Evolutionary conservation across 345 rosid genomes (phyloP).

Genomic region (Citrus trifoliata): DNA sequence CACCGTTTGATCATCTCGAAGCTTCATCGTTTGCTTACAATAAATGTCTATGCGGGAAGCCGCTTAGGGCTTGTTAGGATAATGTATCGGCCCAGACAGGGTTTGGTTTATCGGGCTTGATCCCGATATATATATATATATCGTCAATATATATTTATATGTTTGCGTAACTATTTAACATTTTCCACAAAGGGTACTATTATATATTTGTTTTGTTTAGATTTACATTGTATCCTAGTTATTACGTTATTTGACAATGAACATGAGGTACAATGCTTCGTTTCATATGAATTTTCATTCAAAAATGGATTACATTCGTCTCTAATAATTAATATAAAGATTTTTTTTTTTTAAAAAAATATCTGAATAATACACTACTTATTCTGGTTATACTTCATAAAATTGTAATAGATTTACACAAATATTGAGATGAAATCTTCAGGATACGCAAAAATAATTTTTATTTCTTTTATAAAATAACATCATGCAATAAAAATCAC

Average conservation of each 20-base stretch:
- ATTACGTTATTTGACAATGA: no score
- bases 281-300: neutral
- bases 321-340: no score
- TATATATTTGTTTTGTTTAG: neutral
- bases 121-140: neutral
- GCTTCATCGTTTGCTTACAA: slow-evolving; percentile 68
- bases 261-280: neutral
- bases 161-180: neutral
- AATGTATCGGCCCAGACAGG: neutral
- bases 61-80: slow-evolving; percentile 48
- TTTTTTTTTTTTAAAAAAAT: no score
- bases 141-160: neutral
- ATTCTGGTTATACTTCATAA: no score
- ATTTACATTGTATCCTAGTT: neutral
- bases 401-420: no score
- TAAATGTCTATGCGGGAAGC: slow-evolving; percentile 84
- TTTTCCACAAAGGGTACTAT: neutral
- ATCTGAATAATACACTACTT: no score
- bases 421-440: no score
- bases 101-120: neutral
- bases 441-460: no score
- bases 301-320: no score
- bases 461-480: no score
- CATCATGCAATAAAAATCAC: no score
- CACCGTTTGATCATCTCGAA: slow-evolving; percentile 85